Evolutionary conservation across 306 rosid genomes (phyloP), one percentile per base, ranked within the genome.

Genomic region (Acacia crassicarpa): DNA sequence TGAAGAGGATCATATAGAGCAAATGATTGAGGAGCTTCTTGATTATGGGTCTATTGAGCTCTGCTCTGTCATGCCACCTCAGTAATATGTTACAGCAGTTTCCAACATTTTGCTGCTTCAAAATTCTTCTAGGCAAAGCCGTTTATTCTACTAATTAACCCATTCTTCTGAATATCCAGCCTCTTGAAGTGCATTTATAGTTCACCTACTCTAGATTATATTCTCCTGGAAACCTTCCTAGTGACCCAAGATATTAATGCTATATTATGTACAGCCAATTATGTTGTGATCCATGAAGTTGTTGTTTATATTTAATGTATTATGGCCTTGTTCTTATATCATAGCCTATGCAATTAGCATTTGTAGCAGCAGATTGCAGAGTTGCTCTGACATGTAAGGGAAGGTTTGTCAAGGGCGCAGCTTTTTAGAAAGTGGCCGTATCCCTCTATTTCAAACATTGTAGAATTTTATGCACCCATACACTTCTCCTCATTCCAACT

Each of bases 21-120:
- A 92, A 80, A 92, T 92, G 97, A 92, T 92, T 30, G 91, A 90
- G 63, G 97, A 92, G 83, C 80, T 92, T 46, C 87, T 90, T 46
- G 82, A 92, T 82, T 89, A 90, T 40, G 94, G 94, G n/a, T 89
- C 92, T 9, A 75, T 92, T 75, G 97, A 92, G 78, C 85, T 90
- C 22, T 82, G 92, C 75, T 82, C 91, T n/a, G 87, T 71, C 44
- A 38, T 68, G 9, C 78, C 86, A 59, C 33, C 83, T 22, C 82
- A 70, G 46, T 78, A 45, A 78, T 65, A 30, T 63, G 68, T 14
- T 63, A 38, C 70, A 27, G 30, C 68, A 27, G 8, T 61, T 22
- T 61, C 53, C 30, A 59, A 25, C 66, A 59, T 22, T 3, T 25
- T 22, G 66, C 66, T 22, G 33, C 58, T 35, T 66, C 79, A 38